Percentiles rank a stretch among this genome's conserved stretches.
Evolutionary conservation across 805 yeast genomes (phyloP).

Genomic region (Starmerella vaccinii): DNA sequence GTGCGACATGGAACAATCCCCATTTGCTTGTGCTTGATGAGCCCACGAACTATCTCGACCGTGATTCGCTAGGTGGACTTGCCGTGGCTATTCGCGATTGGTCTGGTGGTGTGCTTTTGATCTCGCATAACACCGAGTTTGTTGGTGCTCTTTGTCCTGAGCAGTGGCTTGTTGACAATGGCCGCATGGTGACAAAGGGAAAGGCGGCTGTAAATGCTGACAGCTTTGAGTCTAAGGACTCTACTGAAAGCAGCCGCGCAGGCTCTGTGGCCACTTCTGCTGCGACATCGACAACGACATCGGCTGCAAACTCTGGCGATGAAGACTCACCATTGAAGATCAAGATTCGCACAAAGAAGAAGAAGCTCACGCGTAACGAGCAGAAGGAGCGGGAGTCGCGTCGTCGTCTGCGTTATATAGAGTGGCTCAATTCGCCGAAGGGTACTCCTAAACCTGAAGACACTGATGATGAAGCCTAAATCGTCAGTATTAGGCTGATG

Average conservation of each 20-base stretch:
- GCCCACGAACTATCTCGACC: conserved; percentile 95
- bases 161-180: conserved; percentile 95
- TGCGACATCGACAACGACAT: conserved; percentile 40
- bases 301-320: conserved; percentile 32
- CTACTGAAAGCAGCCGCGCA: conserved; percentile 36
- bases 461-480: conserved; percentile 75
- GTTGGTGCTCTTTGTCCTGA: conserved; percentile 97
- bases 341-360: conserved; percentile 85
- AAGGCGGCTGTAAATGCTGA: conserved; percentile 55
- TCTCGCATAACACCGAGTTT: conserved; percentile 93
- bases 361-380: conserved; percentile 95
- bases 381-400: conserved; percentile 84
- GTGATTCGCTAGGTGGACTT: conserved; percentile 95
- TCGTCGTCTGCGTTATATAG: conserved; percentile 86
- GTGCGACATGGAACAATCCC: conserved; percentile 99
- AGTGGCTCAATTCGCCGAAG: conserved; percentile 92
- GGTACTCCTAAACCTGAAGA: conserved; percentile 94
- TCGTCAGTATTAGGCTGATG: neutral
- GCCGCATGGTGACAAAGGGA: conserved; percentile 77
- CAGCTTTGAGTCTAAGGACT: conserved; percentile 69
- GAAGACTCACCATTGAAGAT: conserved; percentile 93
- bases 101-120: conserved; percentile 97
- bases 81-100: conserved; percentile 97
- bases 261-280: conserved; percentile 33
- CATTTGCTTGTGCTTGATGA: conserved; percentile 92